Percentiles rank a stretch among this genome's conserved stretches.
These are phyloP conservation scores for Arthonia radiata DNA, from an alignment of 495 filamentous ascomycete species.

Conservation along the genomic window DNA sequence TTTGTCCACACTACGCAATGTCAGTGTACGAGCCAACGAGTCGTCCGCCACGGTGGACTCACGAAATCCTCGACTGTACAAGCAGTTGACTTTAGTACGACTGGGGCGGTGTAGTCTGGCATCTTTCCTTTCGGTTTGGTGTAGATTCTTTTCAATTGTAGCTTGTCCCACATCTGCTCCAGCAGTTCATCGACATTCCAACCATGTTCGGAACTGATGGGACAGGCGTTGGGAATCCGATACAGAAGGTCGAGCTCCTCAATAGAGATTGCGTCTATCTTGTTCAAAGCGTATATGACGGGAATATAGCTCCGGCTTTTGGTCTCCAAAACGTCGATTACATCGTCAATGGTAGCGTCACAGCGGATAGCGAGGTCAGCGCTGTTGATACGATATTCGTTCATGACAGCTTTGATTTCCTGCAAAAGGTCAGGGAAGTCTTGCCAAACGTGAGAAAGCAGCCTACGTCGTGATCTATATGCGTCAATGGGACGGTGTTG, in stretches of 20 bases:
- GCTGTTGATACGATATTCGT: constrained; percentile 87
- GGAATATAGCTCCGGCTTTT: constrained; percentile 92
- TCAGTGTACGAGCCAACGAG: background rate
- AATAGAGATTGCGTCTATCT: constrained; percentile 94
- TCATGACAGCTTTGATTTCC: constrained; percentile 96
- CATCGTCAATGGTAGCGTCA: constrained; percentile 69
- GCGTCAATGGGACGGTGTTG: constrained; percentile 69
- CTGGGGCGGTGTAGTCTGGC: constrained; percentile 79
- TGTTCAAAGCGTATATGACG: constrained; percentile 94
- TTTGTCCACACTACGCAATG: constrained; percentile 87
- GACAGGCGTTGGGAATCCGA: constrained; percentile 85
- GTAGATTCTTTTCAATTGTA: constrained; percentile 76
- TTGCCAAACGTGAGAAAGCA: constrained; percentile 1
- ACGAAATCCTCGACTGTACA: constrained; percentile 96
- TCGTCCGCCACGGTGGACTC: constrained; percentile 16
- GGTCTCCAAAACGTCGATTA: constrained; percentile 90
- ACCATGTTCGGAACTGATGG: constrained; percentile 91
- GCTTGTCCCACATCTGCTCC: constrained; percentile 96
- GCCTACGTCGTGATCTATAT: constrained; percentile 65
- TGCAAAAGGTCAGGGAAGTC: constrained; percentile 12
- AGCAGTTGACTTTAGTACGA: constrained; percentile 57
- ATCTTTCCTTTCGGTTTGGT: constrained; percentile 92
- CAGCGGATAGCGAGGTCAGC: constrained; percentile 95
- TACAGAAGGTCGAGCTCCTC: constrained; percentile 92
- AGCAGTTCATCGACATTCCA: constrained; percentile 96